These are phyloP conservation scores for Violaceomyces palustris DNA, from an alignment of 1,284 basidiomycete genomes.

Conservation along the genomic window DNA sequence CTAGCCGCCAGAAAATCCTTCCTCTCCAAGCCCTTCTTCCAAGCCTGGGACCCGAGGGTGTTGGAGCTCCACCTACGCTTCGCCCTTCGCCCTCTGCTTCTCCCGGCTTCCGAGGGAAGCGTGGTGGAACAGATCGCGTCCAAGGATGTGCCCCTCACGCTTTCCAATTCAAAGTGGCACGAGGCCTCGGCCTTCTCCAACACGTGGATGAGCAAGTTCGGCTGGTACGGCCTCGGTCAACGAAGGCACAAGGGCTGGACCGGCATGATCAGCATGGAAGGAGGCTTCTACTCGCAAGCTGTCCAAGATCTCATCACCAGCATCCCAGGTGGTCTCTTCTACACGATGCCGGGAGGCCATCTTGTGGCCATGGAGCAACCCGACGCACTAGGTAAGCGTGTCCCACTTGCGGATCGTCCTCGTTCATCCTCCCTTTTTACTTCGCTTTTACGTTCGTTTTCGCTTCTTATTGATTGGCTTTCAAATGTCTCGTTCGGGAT, in stretches of 20 bases:
- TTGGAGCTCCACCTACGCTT: conserved; percentile 66
- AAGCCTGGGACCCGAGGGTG: conserved; percentile 66
- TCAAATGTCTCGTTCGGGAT: too few species aligned
- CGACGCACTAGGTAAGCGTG: conserved; percentile 5
- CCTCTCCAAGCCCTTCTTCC: conserved; percentile 65
- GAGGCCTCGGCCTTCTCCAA: conserved; percentile 38
- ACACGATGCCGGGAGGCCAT: conserved; percentile 27
- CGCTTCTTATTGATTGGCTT: too few species aligned
- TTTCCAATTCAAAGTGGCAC: conserved; percentile 41
- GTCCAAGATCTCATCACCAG: conserved; percentile 14
- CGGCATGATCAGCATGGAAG: conserved; percentile 16
- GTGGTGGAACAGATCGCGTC: conserved; percentile 13
- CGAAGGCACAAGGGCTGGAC: conserved; percentile 13
- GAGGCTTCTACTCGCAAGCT: conserved; percentile 11
- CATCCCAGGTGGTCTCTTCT: conserved; percentile 13
- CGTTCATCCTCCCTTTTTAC: too few species aligned
- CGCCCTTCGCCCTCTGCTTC: conserved; percentile 55
- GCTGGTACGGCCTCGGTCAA: conserved; percentile 4
- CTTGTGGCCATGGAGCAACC: conserved; percentile 44
- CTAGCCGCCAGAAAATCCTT: conserved; percentile 53
- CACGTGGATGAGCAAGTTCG: conserved; percentile 20
- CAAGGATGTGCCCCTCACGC: conserved; percentile 18
- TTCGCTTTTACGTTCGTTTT: too few species aligned
- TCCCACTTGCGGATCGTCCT: too few species aligned
- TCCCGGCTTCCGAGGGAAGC: conserved; percentile 6